These are phyloP conservation scores for Allium cepa DNA, from an alignment of 106 monocot genomes.

Conservation along the genomic window DNA sequence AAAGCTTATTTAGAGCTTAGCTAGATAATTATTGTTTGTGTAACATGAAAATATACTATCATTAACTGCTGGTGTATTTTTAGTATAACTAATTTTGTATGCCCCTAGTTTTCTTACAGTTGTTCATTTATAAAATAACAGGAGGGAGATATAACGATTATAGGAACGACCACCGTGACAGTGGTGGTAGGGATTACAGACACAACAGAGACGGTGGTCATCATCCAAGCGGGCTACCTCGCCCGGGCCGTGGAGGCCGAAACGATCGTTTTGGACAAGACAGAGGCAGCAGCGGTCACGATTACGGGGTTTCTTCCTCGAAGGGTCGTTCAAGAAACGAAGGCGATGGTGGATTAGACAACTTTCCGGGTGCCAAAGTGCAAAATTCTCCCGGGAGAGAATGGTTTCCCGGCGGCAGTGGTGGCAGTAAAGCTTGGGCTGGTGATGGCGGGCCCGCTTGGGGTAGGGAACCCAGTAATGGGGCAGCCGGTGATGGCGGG, in stretches of 20 bases:
- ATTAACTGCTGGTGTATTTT: too few relatives aligned
- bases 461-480: constrained; percentile 3
- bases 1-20: too few relatives aligned
- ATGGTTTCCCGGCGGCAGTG: constrained; percentile 47
- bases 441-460: constrained; percentile 7
- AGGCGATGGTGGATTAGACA: constrained; percentile 41
- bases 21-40: too few relatives aligned
- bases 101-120: too few relatives aligned
- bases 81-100: too few relatives aligned
- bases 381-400: constrained; percentile 57
- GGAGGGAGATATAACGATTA: constrained; percentile 52
- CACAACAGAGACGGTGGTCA: constrained; percentile 43
- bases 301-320: constrained; percentile 18
- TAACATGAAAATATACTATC: too few relatives aligned
- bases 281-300: constrained; percentile 8
- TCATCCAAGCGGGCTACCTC: constrained; percentile 46
- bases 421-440: constrained; percentile 18
- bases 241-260: constrained; percentile 24
- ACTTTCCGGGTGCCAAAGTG: constrained; percentile 59
- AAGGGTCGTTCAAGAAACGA: constrained; percentile 25
- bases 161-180: constrained; percentile 13
- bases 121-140: constrained; percentile 7
- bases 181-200: constrained; percentile 39
- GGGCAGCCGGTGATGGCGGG: constrained; percentile 4
- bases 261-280: too few relatives aligned